Base-by-base conservation (phyloP, 2,329 filamentous ascomycete genomes). In the Balansia obtecta region DNA sequence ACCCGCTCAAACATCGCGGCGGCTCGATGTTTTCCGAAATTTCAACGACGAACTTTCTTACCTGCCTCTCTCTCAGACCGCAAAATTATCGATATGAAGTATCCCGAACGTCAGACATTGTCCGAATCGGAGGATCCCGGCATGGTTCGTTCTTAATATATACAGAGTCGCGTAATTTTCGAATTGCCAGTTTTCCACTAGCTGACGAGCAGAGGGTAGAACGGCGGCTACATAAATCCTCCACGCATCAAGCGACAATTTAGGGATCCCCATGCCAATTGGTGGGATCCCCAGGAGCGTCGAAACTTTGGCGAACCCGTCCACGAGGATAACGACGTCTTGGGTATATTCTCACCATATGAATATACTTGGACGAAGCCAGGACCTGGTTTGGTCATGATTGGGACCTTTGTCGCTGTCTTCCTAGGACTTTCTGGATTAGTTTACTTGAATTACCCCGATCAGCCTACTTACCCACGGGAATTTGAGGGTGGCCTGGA, bases 251-350 rank as follows among this genome's bases (percentile, higher is more conserved):
- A 95, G 77, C 86, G 91, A 60, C 84, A 89, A 68, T 86, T 88
- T 72, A 88, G 93, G 66, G 93, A 97, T 68, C 93, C 94, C 37
- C 80, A 97, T 67, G 91, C 71, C 64, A 83, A 88, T 65, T 98
- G 89, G 88, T 97, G 89, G 88, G 91, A 98, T 71, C 86, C 89
- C 69, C 93, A 98, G 72, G 93, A 97, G 70, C 84, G 90, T 66
- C 82, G 93, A 63, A 97, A 98, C 77, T 97, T 87, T 66, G 90
- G 90, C 69, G 94, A 98, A 70, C 88, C 91, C 12, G 82, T 95
- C 48, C 91, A 98, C 69, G 94, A 98, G 70, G 93, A 98, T 68
- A 86, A 96, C 69, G 94, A 98, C 67, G 77, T 89, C 52, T 76
- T 97, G 52, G 90, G 89, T 60, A 85, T 95, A 56, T 91, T 98